A percentile compares a stretch with the other conserved stretches of the same genome.
Evolutionary conservation across 2,329 filamentous ascomycete genomes (phyloP).

Genomic region (Orbilia ellipsospora): DNA sequence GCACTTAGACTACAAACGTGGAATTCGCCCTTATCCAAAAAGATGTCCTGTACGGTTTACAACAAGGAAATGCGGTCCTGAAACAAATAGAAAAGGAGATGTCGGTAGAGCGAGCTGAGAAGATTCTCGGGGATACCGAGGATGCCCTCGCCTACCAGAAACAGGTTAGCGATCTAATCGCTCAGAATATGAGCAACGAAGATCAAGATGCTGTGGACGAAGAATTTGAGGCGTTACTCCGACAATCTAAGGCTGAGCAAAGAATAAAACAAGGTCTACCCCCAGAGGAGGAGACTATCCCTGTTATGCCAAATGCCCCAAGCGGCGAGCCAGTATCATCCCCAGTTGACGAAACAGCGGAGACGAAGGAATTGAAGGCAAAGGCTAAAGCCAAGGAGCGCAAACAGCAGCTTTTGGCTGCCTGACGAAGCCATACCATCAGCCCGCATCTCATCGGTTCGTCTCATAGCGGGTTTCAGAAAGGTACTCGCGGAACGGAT

Average conservation of each 20-base stretch:
- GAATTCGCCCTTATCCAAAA: slow-evolving; percentile 98
- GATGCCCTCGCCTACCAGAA: slow-evolving; percentile 92
- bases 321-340: slow-evolving; percentile 21
- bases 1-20: slow-evolving; percentile 74
- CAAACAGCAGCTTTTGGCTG: slow-evolving; percentile 44
- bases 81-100: slow-evolving; percentile 94
- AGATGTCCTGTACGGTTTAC: slow-evolving; percentile 90
- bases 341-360: slow-evolving; percentile 17
- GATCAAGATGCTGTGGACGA: slow-evolving; percentile 99
- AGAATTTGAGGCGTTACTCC: slow-evolving; percentile 84
- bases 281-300: slow-evolving; percentile 19
- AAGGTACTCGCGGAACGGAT: background rate
- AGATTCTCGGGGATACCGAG: slow-evolving; percentile 89
- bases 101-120: slow-evolving; percentile 93
- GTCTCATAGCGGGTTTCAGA: background rate
- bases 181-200: slow-evolving; percentile 86
- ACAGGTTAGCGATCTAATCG: slow-evolving; percentile 91
- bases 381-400: slow-evolving; percentile 38
- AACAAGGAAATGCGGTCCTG: slow-evolving; percentile 89
- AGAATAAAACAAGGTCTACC: slow-evolving; percentile 25
- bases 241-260: slow-evolving; percentile 67
- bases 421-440: slow-evolving; percentile 1
- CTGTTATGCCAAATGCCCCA: slow-evolving; percentile 43
- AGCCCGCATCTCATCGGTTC: background rate
- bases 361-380: slow-evolving; percentile 26